These are phyloP conservation scores for Trichoderma semiorbis DNA, from an alignment of 2,329 filamentous ascomycete genomes.

Conservation along the genomic window DNA sequence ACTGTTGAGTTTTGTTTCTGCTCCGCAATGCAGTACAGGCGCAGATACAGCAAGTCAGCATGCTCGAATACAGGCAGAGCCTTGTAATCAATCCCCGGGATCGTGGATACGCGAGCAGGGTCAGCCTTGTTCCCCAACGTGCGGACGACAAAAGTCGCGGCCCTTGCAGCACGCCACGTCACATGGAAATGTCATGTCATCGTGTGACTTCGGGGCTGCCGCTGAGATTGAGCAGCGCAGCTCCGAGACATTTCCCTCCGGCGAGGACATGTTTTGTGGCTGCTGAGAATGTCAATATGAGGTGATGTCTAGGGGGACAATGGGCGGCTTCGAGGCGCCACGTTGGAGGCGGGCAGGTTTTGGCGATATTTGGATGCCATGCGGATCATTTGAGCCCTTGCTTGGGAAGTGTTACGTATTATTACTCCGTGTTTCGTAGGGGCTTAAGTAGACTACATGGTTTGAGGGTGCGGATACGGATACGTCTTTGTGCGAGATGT, in stretches of 20 bases:
- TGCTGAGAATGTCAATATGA: not conserved
- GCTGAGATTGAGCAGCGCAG: not conserved
- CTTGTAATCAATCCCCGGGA: not conserved
- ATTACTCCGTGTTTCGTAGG: not conserved
- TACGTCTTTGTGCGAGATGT: not conserved
- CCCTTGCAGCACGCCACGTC: slow-evolving; percentile 4
- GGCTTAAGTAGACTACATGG: not conserved
- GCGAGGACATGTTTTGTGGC: not conserved
- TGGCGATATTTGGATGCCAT: not conserved
- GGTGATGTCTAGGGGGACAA: not conserved
- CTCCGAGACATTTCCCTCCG: not conserved
- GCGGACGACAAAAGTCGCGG: not conserved
- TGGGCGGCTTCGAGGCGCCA: not conserved
- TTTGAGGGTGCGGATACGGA: slow-evolving; percentile 1
- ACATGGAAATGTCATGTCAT: slow-evolving; percentile 14
- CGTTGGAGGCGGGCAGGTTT: not conserved
- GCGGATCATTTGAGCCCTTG: not conserved
- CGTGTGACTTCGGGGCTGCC: slow-evolving; percentile 8
- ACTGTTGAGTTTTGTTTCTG: not conserved
- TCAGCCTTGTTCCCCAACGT: not conserved
- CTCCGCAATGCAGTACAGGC: not conserved
- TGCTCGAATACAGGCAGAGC: not conserved
- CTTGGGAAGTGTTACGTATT: not conserved
- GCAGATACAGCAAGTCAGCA: not conserved
- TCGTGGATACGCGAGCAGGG: not conserved